Evolutionary conservation across 1,139 yeast species (phyloP), one percentile per base, ranked within the genome.

Genomic region (Pneumocystis oryctolagi): DNA sequence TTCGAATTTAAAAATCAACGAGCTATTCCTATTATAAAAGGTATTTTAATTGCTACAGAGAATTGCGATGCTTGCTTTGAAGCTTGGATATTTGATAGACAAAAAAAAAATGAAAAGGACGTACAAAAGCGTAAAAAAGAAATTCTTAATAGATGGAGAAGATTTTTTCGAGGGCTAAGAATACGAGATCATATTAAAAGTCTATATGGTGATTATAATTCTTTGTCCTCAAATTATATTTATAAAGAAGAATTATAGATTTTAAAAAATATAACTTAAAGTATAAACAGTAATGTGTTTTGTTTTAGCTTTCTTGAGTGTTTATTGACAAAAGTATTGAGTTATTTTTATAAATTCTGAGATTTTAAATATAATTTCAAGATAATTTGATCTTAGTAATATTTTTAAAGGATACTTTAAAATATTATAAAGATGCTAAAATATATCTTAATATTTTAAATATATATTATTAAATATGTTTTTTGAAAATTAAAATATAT

Each of bases 71-170:
- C 71, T 76, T 35, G 75, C 78, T 0, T 83, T 84, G 0, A 76
- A 84, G 59, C 81, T 81, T 6, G 80, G 82, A 37, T 71, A 89
- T 58, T 69, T 74, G 55, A 47, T 59, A 84, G 84, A 62, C 78
- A 78, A 62, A 87, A 83, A 64, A 79, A 77, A 59, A 73, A 73
- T 16, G 83, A 61, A 42, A 64, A 82, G 59, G 77, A 77, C 39
- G 77, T 76, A 62, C 75, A 79, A 63, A 74, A 74, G 59, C 76
- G 79, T 39, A 74, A 79, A 12, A 82, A 80, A 61, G 77, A 78
- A 61, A 84, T 92, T 0, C 73, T 90, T 67, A 75, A 79, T 65
- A 79, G 83, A 62, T 92, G 98, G 98, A 81, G 82, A 67, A 77
- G 80, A 63, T 79, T 89, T 67, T 75, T 90, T 66, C 77, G 84